These are phyloP conservation scores for Dendrobium chrysotoxum DNA, from an alignment of 106 monocot species.

Conservation along the genomic window DNA sequence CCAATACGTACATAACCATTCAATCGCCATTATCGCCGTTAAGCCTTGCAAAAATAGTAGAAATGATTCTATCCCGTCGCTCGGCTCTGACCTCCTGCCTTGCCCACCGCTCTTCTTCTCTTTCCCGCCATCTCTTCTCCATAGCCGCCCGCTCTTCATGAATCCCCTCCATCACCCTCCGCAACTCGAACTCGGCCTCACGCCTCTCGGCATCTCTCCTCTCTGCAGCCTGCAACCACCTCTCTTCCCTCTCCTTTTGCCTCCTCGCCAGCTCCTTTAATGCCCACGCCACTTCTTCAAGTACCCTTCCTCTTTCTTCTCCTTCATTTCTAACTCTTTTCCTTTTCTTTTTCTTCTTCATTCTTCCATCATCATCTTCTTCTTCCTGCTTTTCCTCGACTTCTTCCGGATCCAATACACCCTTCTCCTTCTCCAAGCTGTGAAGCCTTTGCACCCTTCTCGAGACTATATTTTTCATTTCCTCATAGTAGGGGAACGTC, in stretches of 20 bases:
- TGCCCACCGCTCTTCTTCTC: conserved; percentile 56
- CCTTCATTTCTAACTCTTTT: conserved; percentile 7
- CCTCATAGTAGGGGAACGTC: conserved; percentile 64
- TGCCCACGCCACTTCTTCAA: conserved; percentile 27
- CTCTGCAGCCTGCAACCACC: conserved; percentile 47
- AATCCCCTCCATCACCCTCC: conserved; percentile 42
- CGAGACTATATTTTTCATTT: conserved; percentile 59
- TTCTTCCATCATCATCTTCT: not conserved
- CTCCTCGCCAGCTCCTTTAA: conserved; percentile 47
- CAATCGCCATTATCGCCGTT: not conserved
- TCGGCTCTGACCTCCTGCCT: conserved; percentile 59
- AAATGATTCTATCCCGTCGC: conserved; percentile 42
- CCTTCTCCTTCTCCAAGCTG: conserved; percentile 13
- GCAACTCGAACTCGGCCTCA: conserved; percentile 45
- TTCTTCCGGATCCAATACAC: conserved; percentile 22
- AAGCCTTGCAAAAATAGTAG: conserved; percentile 45
- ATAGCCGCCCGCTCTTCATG: conserved; percentile 36
- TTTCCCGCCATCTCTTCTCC: conserved; percentile 58
- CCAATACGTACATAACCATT: too few relatives aligned
- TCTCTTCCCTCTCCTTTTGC: conserved; percentile 56
- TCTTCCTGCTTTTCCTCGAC: conserved; percentile 10
- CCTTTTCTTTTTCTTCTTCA: conserved; percentile 14
- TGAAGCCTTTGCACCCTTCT: conserved; percentile 36
- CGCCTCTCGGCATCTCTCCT: conserved; percentile 63
- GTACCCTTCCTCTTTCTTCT: not conserved